phyloP scores from a whole-genome alignment of 2,329 filamentous ascomycete species.

The Trichothecium sympodiale region DNA sequence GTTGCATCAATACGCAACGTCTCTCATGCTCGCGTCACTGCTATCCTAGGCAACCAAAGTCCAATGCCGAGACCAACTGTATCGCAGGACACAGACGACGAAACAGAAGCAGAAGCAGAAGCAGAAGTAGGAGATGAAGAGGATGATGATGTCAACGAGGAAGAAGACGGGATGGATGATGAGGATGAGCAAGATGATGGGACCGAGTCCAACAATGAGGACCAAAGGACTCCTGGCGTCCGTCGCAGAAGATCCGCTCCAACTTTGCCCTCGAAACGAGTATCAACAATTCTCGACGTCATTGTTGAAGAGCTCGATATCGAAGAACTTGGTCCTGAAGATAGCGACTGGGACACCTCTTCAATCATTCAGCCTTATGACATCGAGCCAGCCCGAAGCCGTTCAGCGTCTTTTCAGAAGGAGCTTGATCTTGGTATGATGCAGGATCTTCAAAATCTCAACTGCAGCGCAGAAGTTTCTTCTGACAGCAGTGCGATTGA shows the following conservation, averaged over 20 bases:
- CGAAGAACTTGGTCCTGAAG: conserved; percentile 36
- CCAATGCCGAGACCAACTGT: too few species aligned
- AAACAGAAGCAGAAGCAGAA: conserved; percentile 4
- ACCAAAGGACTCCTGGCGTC: conserved; percentile 3
- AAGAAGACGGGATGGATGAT: conserved; percentile 12
- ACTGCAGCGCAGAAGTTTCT: conserved; percentile 27
- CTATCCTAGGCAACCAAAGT: too few species aligned
- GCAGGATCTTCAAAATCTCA: conserved; percentile 32
- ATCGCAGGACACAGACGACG: conserved; percentile 8
- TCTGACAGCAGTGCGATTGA: neutral
- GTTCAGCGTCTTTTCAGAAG: conserved; percentile 24
- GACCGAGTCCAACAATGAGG: neutral
- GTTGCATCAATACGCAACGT: too few species aligned
- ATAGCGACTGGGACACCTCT: conserved; percentile 30
- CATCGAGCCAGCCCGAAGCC: conserved; percentile 34
- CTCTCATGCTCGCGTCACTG: too few species aligned
- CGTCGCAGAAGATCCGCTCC: neutral
- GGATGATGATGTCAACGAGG: conserved; percentile 6
- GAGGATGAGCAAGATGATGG: conserved; percentile 4
- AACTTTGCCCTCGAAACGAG: neutral
- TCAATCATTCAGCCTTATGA: conserved; percentile 31
- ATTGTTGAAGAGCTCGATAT: conserved; percentile 21
- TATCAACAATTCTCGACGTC: conserved; percentile 2
- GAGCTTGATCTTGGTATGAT: conserved; percentile 31
- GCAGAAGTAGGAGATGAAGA: conserved; percentile 1